These are phyloP conservation scores for Myxozyma udenii DNA, from an alignment of 805 yeast genomes.

Conservation along the genomic window DNA sequence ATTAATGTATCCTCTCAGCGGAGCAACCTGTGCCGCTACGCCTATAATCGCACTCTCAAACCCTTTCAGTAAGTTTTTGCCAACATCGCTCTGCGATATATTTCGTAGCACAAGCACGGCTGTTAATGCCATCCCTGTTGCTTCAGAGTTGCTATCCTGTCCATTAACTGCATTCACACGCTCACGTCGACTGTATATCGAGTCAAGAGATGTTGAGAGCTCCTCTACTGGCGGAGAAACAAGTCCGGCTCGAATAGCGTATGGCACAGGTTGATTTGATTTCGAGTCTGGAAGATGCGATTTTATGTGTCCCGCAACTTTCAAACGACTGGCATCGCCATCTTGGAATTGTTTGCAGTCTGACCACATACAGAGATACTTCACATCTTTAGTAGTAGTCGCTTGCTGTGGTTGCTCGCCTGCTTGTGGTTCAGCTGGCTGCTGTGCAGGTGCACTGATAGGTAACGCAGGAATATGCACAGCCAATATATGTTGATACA, in stretches of 20 bases:
- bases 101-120: slow-evolving; percentile 41
- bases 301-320: slow-evolving; percentile 25
- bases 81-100: slow-evolving; percentile 36
- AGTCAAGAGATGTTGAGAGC: neutral
- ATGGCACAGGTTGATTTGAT: slow-evolving; percentile 14
- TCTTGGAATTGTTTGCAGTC: slow-evolving; percentile 17
- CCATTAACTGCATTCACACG: slow-evolving; percentile 3
- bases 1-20: slow-evolving; percentile 27
- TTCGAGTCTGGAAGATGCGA: slow-evolving; percentile 31
- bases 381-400: slow-evolving; percentile 17
- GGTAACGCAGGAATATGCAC: slow-evolving; percentile 21
- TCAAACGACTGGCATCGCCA: slow-evolving; percentile 14
- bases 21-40: slow-evolving; percentile 31
- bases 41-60: slow-evolving; percentile 21
- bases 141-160: slow-evolving; percentile 31
- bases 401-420: neutral
- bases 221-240: neutral
- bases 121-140: slow-evolving; percentile 34
- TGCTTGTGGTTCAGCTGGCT: neutral
- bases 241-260: slow-evolving; percentile 1
- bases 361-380: slow-evolving; percentile 23
- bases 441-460: neutral
- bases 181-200: slow-evolving; percentile 1
- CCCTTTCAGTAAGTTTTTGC: slow-evolving; percentile 30
- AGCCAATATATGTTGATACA: slow-evolving; percentile 26